Evolutionary conservation across 345 rosid species (phyloP), one percentile per base, ranked within the genome.

Genomic region (Heritiera fomes): DNA sequence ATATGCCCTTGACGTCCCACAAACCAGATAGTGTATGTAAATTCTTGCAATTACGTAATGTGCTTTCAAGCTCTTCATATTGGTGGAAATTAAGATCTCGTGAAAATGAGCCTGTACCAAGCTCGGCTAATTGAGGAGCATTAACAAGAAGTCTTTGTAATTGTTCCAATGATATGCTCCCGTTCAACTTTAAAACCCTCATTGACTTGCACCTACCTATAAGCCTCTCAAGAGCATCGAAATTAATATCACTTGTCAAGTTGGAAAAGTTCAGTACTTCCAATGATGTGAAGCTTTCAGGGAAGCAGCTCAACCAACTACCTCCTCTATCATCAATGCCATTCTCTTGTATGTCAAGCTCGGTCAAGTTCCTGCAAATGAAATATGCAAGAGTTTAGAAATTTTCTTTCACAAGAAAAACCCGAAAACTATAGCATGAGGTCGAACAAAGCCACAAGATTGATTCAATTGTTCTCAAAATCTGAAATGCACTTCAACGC

Each of bases 301-400:
- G 92, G 80, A 91, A 91, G 76, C 88, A 89, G 77, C 87, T 81
- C 85, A 91, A 78, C 94, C 94, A 91, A 73, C 80, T 80, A 41
- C 89, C 92, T 41, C 83, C 87, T 67, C n/a, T 78, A 77, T 91
- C 92, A 66, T 87, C 89, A 52, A 91, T 78, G 71, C 84, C 94
- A 67, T 88, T 89, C 90, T 89, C 92, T 18, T 86, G 92, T 71
- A 91, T 84, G 74, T 91, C 94, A 43, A 91, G 90, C 84, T 88
- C 90, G 7, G 85, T 91, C 88, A 91, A 83, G 73, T 83, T 86
- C 88, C 94, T 91, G 90, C 71, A 81, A 53, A 66, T 41, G 11
- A 78, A 81, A 79, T 58, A 53, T 53, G 58, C 2, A 38, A 50
- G 40, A 75, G 60, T 12, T 71, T 32, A 75, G 67, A 78, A 71